These are phyloP conservation scores for Plectranthus barbatus DNA, from an alignment of 257 asterid genomes.

Conservation along the genomic window DNA sequence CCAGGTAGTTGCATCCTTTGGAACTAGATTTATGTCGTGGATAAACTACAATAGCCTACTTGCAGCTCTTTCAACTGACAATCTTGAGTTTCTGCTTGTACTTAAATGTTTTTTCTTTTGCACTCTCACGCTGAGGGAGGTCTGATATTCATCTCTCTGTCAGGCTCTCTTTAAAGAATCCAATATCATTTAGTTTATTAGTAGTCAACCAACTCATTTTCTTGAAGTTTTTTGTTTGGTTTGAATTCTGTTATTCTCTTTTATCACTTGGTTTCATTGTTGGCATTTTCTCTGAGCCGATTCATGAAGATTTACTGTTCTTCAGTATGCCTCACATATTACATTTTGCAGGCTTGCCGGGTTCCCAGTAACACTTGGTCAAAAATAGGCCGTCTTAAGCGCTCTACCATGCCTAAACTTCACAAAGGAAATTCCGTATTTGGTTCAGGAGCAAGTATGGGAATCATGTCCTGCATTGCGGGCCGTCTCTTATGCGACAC, in stretches of 20 bases:
- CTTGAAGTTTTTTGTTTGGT: not conserved
- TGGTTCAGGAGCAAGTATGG: constrained; percentile 92
- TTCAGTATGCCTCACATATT: constrained; percentile 15
- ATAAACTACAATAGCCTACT: constrained; percentile 2
- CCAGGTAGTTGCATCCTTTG: constrained; percentile 49
- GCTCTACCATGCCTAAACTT: constrained; percentile 85
- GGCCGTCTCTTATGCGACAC: constrained; percentile 98
- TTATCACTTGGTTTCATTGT: not conserved
- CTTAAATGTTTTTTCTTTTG: not conserved
- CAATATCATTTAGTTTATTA: not conserved
- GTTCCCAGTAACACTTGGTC: constrained; percentile 86
- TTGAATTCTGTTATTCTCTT: not conserved
- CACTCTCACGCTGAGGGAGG: not conserved
- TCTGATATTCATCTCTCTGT: not conserved
- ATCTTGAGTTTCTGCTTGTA: constrained; percentile 12
- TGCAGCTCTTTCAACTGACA: constrained; percentile 7
- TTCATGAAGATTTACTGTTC: constrained; percentile 9
- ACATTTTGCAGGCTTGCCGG: constrained; percentile 57
- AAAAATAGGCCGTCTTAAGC: constrained; percentile 90
- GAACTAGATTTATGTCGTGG: constrained; percentile 11
- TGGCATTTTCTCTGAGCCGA: not conserved
- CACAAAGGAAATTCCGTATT: constrained; percentile 63
- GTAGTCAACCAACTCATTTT: not conserved
- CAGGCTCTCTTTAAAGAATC: not conserved
- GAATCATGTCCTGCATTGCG: constrained; percentile 85